Evolutionary conservation across 352 stramenopile species (phyloP).

Genomic region (Elongisporangium undulatum): DNA sequence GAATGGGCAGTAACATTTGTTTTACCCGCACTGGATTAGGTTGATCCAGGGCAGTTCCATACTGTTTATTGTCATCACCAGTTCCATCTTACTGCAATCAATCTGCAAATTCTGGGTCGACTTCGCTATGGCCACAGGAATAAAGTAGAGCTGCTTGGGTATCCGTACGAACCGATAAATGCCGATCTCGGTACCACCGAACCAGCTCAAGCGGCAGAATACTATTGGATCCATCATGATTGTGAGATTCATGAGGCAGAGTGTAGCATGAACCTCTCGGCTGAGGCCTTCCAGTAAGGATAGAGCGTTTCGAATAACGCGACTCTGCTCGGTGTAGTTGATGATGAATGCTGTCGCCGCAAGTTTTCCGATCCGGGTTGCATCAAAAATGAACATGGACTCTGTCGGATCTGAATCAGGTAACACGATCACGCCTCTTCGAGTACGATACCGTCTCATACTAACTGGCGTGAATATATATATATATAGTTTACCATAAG

Average conservation of each 20-base stretch:
- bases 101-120: neutral
- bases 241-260: neutral
- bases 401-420: neutral
- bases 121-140: neutral
- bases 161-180: neutral
- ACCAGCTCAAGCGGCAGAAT: neutral
- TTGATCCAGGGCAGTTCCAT: neutral
- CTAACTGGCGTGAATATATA: neutral
- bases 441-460: neutral
- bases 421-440: neutral
- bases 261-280: neutral
- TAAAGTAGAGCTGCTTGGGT: neutral
- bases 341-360: neutral
- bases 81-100: neutral
- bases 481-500: neutral
- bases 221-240: neutral
- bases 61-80: neutral
- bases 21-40: neutral
- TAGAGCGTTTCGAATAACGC: neutral
- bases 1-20: too few relatives aligned
- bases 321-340: neutral
- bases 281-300: neutral
- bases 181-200: neutral
- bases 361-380: neutral
- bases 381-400: neutral